phyloP scores from a whole-genome alignment of 176 grass and related monocot genomes.

The Juncus inflexus region DNA sequence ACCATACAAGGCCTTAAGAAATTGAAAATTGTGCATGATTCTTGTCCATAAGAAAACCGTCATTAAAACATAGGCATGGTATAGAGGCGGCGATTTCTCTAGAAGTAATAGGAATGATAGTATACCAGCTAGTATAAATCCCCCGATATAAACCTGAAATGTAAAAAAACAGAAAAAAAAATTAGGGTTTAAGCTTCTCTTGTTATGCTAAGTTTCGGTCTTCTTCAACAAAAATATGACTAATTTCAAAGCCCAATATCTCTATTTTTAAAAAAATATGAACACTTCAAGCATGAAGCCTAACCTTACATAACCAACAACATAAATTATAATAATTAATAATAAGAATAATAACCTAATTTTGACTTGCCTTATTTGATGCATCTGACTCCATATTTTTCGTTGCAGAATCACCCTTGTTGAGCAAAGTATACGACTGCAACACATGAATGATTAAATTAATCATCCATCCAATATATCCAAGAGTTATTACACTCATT shows the following conservation, averaged over 20 bases:
- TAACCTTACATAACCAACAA: not conserved
- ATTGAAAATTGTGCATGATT: slow-evolving; percentile 58
- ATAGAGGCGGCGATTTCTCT: slow-evolving; percentile 87
- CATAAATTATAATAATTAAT: too few species aligned
- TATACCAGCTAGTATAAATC: slow-evolving; percentile 62
- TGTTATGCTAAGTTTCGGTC: too few species aligned
- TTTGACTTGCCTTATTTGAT: slow-evolving; percentile 49
- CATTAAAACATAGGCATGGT: slow-evolving; percentile 83
- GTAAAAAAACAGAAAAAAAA: slow-evolving; percentile 34
- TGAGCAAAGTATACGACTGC: slow-evolving; percentile 71
- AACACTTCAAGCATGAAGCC: not conserved
- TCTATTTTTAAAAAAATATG: slow-evolving; percentile 3
- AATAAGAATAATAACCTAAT: not conserved
- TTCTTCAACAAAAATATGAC: too few species aligned
- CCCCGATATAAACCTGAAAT: slow-evolving; percentile 60
- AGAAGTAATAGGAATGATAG: slow-evolving; percentile 60
- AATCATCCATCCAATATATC: slow-evolving; percentile 96
- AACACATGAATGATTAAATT: slow-evolving; percentile 81
- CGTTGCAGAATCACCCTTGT: slow-evolving; percentile 39
- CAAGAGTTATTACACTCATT: slow-evolving; percentile 90
- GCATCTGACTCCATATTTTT: slow-evolving; percentile 40
- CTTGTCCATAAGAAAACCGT: slow-evolving; percentile 92
- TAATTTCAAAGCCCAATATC: too few species aligned
- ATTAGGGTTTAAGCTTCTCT: not conserved
- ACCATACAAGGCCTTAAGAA: slow-evolving; percentile 58